Evolutionary conservation across 768 basidiomycete species (phyloP).

Genomic region (Boletus bicolor): DNA sequence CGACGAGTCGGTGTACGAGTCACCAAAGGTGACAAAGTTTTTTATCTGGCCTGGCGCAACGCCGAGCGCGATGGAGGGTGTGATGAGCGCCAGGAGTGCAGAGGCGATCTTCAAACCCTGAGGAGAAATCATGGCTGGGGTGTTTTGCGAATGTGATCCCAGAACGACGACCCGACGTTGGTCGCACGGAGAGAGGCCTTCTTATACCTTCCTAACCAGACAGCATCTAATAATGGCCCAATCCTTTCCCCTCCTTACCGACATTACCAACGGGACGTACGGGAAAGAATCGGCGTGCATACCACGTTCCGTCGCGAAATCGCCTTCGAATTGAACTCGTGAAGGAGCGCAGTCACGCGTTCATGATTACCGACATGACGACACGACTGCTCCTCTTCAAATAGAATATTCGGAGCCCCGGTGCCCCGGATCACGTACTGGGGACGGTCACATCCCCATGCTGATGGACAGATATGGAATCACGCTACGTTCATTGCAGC

Average conservation of each 20-base stretch:
- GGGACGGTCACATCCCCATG: neutral
- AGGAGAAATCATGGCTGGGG: neutral
- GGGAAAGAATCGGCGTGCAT: neutral
- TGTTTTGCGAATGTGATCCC: neutral
- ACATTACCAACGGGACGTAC: neutral
- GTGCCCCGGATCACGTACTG: neutral
- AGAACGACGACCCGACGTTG: neutral
- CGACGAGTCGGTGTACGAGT: slow-evolving; percentile 59
- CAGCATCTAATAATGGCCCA: neutral
- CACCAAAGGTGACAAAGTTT: slow-evolving; percentile 65
- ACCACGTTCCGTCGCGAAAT: neutral
- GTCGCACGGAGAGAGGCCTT: neutral
- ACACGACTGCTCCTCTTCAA: neutral
- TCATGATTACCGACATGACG: neutral
- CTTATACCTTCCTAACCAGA: neutral
- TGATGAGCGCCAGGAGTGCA: slow-evolving; percentile 11
- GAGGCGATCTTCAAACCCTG: slow-evolving; percentile 1
- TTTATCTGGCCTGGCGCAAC: slow-evolving; percentile 48
- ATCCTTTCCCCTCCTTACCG: neutral
- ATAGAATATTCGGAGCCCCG: neutral
- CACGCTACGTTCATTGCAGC: neutral
- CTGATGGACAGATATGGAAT: neutral
- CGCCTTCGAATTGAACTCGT: neutral
- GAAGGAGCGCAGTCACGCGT: neutral
- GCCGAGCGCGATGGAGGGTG: slow-evolving; percentile 15